Conservation (phyloP, 2,329 filamentous ascomycete genomes). For the Hypoxylon sp. region DNA sequence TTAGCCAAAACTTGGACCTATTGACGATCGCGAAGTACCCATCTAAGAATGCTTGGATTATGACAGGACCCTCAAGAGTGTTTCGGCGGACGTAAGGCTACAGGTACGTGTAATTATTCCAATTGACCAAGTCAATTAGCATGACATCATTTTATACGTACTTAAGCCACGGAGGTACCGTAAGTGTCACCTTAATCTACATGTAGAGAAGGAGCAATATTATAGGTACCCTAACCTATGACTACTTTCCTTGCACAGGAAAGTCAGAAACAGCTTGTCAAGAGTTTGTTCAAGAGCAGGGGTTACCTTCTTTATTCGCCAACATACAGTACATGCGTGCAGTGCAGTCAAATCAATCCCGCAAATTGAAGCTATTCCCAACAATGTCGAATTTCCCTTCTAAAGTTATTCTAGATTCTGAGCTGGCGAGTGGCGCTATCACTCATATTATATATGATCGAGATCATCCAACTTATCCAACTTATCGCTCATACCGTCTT, state of each 20-base stretch:
- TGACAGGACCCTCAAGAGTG: background rate
- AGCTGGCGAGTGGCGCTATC: slow-evolving; percentile 17
- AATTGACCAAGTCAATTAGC: slow-evolving; percentile 8
- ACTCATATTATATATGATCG: slow-evolving; percentile 25
- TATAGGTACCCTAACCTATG: background rate
- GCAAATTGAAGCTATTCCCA: slow-evolving; percentile 41
- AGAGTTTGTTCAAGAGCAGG: background rate
- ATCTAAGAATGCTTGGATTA: slow-evolving; percentile 7
- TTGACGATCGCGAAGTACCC: background rate
- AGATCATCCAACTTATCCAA: slow-evolving; percentile 17
- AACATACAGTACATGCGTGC: background rate
- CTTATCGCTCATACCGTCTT: slow-evolving; percentile 39
- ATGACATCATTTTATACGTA: slow-evolving; percentile 8
- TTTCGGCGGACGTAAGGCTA: slow-evolving; percentile 4
- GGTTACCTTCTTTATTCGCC: background rate
- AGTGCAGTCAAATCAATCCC: too few species aligned
- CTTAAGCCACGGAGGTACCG: slow-evolving; percentile 9
- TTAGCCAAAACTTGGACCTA: slow-evolving; percentile 11
- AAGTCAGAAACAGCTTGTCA: background rate
- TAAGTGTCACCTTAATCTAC: slow-evolving; percentile 8
- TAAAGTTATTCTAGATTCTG: slow-evolving; percentile 2
- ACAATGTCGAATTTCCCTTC: slow-evolving; percentile 18
- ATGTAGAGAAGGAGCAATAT: background rate
- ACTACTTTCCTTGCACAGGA: background rate
- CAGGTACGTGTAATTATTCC: slow-evolving; percentile 10